Evolutionary conservation across 106 monocot species (phyloP).

Genomic region (Acorus calamus): DNA sequence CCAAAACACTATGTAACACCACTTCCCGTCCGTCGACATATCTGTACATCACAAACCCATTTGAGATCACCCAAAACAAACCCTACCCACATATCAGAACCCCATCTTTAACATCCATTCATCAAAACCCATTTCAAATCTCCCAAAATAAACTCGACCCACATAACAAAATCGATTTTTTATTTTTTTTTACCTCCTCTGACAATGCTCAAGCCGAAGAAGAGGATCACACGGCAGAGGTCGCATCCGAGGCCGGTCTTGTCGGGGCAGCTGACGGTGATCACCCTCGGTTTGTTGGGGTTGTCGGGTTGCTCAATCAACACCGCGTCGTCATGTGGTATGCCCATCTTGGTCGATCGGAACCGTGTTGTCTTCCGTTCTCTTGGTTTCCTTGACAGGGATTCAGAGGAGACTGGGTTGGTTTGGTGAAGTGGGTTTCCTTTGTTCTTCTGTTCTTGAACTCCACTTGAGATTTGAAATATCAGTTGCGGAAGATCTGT

Average conservation of each 20-base stretch:
- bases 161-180: neutral
- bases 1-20: conserved; percentile 89
- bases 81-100: neutral
- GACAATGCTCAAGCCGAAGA: conserved; percentile 57
- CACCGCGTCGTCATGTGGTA: conserved; percentile 45
- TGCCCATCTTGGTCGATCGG: conserved; percentile 18
- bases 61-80: neutral
- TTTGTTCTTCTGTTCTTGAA: too few relatives aligned
- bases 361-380: too few relatives aligned
- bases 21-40: conserved; percentile 77
- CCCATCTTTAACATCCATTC: neutral
- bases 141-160: neutral
- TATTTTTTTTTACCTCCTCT: conserved; percentile 28
- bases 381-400: too few relatives aligned
- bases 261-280: conserved; percentile 60
- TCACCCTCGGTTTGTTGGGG: conserved; percentile 35
- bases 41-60: conserved; percentile 21
- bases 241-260: conserved; percentile 78
- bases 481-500: too few relatives aligned
- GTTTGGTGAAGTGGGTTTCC: too few relatives aligned
- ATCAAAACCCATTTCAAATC: neutral
- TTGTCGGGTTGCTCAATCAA: conserved; percentile 42
- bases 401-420: too few relatives aligned
- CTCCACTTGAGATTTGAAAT: too few relatives aligned
- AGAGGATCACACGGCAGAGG: conserved; percentile 64